phyloP scores from a whole-genome alignment of 2,329 filamentous ascomycete genomes.

The Ophiostoma quercus region DNA sequence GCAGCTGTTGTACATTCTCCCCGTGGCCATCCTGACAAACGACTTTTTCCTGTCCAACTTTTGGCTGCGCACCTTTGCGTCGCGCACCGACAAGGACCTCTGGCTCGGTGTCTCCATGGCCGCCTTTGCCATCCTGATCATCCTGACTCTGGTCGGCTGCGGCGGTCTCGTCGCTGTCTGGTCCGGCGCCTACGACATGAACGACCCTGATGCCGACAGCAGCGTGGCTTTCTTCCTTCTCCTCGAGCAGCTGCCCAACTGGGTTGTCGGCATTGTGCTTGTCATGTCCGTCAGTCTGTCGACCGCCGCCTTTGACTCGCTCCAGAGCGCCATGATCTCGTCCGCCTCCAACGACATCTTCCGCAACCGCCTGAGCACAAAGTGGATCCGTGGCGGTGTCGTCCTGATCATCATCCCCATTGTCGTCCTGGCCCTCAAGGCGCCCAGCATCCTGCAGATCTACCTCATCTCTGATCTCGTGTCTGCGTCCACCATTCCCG shows the following conservation, averaged over 20 bases:
- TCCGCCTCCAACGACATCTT: slow-evolving; percentile 79
- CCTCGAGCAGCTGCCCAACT: slow-evolving; percentile 64
- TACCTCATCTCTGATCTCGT: slow-evolving; percentile 78
- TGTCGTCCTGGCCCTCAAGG: slow-evolving; percentile 67
- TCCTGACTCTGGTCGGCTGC: slow-evolving; percentile 66
- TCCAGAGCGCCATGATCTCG: slow-evolving; percentile 77
- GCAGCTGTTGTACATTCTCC: slow-evolving; percentile 80
- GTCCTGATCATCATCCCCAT: slow-evolving; percentile 69
- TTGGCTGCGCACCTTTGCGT: slow-evolving; percentile 79
- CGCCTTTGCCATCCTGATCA: slow-evolving; percentile 57
- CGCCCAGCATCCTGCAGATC: slow-evolving; percentile 71
- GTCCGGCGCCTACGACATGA: slow-evolving; percentile 66
- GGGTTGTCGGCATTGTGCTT: slow-evolving; percentile 77
- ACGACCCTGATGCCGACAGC: slow-evolving; percentile 48
- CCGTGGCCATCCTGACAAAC: slow-evolving; percentile 74
- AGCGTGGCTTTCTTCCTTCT: slow-evolving; percentile 71
- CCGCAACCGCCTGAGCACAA: slow-evolving; percentile 72
- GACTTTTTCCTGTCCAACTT: slow-evolving; percentile 82
- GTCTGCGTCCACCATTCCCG: slow-evolving; percentile 69
- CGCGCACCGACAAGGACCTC: slow-evolving; percentile 71
- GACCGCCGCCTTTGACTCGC: slow-evolving; percentile 72
- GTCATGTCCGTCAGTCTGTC: slow-evolving; percentile 75
- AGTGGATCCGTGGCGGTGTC: slow-evolving; percentile 64
- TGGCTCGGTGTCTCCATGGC: slow-evolving; percentile 69
- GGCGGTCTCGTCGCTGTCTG: slow-evolving; percentile 72